Conservation (phyloP, 352 stramenopile genomes). For the Phytopythium aichiense region DNA sequence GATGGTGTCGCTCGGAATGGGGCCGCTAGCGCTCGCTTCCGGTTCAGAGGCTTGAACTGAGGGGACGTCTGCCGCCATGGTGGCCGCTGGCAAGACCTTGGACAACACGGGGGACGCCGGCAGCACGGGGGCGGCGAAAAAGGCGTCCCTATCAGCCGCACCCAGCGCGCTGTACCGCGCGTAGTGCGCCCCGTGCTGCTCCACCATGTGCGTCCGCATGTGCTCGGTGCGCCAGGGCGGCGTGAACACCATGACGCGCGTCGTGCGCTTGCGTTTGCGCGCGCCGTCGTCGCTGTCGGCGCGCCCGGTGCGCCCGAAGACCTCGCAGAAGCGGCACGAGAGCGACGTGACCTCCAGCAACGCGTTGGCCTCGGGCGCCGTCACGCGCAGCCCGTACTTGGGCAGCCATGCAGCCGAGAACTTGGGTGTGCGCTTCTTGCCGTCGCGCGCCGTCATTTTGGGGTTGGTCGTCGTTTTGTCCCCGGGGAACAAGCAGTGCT, state of each 20-base stretch:
- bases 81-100: neutral
- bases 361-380: neutral
- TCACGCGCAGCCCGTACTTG: constrained; percentile 8
- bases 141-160: constrained; percentile 16
- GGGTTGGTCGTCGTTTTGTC: too few species aligned
- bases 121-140: constrained; percentile 15
- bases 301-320: constrained; percentile 4
- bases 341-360: constrained; percentile 1
- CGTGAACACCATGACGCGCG: constrained; percentile 21
- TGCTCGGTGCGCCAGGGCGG: constrained; percentile 28
- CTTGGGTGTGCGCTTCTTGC: constrained; percentile 4
- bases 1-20: neutral
- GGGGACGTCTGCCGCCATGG: neutral
- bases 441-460: too few species aligned
- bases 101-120: neutral
- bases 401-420: constrained; percentile 3
- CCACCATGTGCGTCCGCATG: constrained; percentile 30
- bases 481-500: too few species aligned
- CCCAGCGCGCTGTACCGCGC: constrained; percentile 21
- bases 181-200: constrained; percentile 24
- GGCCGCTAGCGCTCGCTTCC: too few species aligned
- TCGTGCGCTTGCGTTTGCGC: constrained; percentile 29
- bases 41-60: neutral
- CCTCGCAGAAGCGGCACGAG: constrained; percentile 5
- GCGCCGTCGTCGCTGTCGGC: neutral